phyloP scores from a whole-genome alignment of 805 yeast genomes.

The Wickerhamomyces alni region DNA sequence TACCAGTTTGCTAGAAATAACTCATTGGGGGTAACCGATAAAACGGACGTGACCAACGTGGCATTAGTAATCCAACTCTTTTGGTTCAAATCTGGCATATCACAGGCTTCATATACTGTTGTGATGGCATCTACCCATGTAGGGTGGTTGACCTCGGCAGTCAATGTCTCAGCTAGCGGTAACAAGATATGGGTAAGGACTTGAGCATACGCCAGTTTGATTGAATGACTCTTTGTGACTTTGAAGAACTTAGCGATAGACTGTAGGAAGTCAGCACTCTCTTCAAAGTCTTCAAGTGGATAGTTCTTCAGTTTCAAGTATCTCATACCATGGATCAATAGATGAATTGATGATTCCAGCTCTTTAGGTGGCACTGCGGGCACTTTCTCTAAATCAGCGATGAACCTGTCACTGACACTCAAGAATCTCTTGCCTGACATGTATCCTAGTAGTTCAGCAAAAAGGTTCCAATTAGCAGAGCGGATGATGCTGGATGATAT shows the following conservation, averaged over 20 bases:
- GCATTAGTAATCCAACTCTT: constrained; percentile 64
- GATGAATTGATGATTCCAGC: constrained; percentile 57
- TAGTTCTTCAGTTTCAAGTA: constrained; percentile 71
- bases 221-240: constrained; percentile 55
- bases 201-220: constrained; percentile 77
- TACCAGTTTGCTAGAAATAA: constrained; percentile 72
- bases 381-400: constrained; percentile 83
- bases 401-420: constrained; percentile 87
- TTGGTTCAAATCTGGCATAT: constrained; percentile 36
- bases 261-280: constrained; percentile 83
- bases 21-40: constrained; percentile 77
- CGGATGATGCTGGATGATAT: constrained; percentile 67
- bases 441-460: constrained; percentile 83
- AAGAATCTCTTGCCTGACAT: constrained; percentile 83
- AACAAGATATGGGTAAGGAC: constrained; percentile 69
- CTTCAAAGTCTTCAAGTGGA: constrained; percentile 88
- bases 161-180: constrained; percentile 77
- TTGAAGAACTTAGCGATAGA: constrained; percentile 81
- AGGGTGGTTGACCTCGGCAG: constrained; percentile 96
- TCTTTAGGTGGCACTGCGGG: constrained; percentile 47
- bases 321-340: constrained; percentile 89
- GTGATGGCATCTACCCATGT: constrained; percentile 84
- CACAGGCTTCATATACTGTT: constrained; percentile 46
- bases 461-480: constrained; percentile 88
- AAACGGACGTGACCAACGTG: constrained; percentile 61